Conservation (phyloP, 176 grass and related monocot genomes). For the Pontederia paniculata region DNA sequence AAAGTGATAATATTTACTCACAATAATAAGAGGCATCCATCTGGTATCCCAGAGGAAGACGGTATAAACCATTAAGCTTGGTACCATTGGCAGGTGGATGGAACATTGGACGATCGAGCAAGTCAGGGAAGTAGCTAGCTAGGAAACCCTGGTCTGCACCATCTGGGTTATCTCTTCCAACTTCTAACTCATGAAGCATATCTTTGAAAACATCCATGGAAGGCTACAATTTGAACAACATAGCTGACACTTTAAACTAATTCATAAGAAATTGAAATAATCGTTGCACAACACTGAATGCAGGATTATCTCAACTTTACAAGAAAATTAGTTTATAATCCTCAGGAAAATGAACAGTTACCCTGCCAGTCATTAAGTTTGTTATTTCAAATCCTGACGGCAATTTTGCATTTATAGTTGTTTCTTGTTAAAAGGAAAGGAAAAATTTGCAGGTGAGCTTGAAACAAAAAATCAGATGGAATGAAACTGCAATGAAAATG, state of each 20-base stretch:
- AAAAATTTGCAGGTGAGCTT: too few relatives aligned
- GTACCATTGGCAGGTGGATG: slow-evolving; percentile 61
- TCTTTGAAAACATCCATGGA: slow-evolving; percentile 76
- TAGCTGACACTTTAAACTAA: too few relatives aligned
- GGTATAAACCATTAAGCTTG: slow-evolving; percentile 75
- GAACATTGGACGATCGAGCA: slow-evolving; percentile 76
- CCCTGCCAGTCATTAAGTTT: too few relatives aligned
- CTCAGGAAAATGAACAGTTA: too few relatives aligned
- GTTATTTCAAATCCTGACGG: too few relatives aligned
- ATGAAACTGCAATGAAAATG: too few relatives aligned
- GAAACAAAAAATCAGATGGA: too few relatives aligned
- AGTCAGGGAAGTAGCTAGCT: slow-evolving; percentile 68
- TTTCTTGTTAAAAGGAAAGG: too few relatives aligned
- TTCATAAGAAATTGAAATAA: not conserved
- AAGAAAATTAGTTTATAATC: too few relatives aligned
- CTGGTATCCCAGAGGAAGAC: slow-evolving; percentile 88
- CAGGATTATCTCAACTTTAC: not conserved
- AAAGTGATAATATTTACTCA: slow-evolving; percentile 22
- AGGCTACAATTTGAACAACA: slow-evolving; percentile 36
- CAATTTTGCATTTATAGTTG: too few relatives aligned
- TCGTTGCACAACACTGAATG: not conserved
- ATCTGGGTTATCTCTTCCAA: slow-evolving; percentile 57
- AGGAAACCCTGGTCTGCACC: slow-evolving; percentile 89
- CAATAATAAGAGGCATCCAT: slow-evolving; percentile 98
- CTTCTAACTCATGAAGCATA: slow-evolving; percentile 78